Base-by-base conservation (phyloP, 2,329 filamentous ascomycete genomes). In the Pseudopyrenochaeta lycopersici region DNA sequence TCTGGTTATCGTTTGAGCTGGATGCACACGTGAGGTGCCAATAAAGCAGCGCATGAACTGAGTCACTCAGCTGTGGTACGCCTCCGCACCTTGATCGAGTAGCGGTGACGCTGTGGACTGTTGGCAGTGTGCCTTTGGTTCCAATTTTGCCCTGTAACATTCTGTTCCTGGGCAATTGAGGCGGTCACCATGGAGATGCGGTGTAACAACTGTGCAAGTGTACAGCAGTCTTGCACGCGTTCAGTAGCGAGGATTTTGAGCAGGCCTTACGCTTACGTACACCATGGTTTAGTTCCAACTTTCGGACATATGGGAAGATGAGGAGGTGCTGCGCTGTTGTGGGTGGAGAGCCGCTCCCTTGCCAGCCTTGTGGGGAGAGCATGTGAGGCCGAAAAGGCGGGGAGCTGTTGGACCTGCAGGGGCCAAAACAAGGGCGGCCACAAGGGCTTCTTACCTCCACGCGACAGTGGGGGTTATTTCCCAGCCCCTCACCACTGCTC, bases 401-500 rank as follows among this genome's bases (percentile, higher is more conserved):
- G 39, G 39, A 41, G 21, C 39, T 27, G 23, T 9, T 27, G 23
- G 23, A 5, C 4, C 23, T 27, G 23, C 23, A 27, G 23, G 23
- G 23, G 23, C 23, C 17, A 15, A 21, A 20, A 38, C 35, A 41
- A 41, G 39, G 39, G 39, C n/a, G 18, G 21, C 21, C 17, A 30
- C 39, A 29, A n/a, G 39, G 39, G 20, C 20, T n/a, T 7, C 11
- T n/a, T n/a, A 42, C 40, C 43, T 27, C 43, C 43, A 46, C 43
- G 43, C 43, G 20, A 12, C 43, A 18, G 43, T 46, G 43, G 43
- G 43, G 43, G 43, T 45, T 15, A 35, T 12, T 23, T 14, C 12
- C n/a, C 43, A n/a, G n/a, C 15, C 43, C 30, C 20, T 36, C 29
- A 12, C 35, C 20, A 39, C 18, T 42, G 40, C 40, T 21, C 29